Evolutionary conservation across 345 rosid species (phyloP), one percentile per base, ranked within the genome.

Genomic region (Syzygium aqueum): DNA sequence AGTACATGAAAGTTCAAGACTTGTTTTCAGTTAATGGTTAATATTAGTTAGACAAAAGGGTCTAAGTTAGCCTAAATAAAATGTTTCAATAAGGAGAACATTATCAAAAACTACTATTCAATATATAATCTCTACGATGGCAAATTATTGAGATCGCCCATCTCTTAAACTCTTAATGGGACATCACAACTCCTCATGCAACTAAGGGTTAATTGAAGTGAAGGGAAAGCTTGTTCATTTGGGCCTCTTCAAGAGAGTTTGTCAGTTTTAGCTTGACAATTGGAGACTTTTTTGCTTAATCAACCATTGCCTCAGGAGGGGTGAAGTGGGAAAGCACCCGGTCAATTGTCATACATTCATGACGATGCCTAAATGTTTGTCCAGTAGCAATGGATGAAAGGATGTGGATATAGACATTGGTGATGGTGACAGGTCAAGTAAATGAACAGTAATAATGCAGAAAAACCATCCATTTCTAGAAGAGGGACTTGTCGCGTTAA

Each of bases 321-420:
- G 56, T 17, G 56, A 53, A 17, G 3, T 17, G 56, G 23, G 23
- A 53, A 19, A 3, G 56, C 56, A 53, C 40, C 40, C 40, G 40
- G 40, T 37, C 40, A 37, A 37, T 37, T 37, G 40, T 37, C 40
- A 37, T 37, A 37, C 40, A 37, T 37, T 37, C 40, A 37, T 37
- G 40, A 37, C 3, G 40, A 37, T 37, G 40, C 40, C 40, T 37
- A 37, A 37, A 37, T 37, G 40, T 37, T 37, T 37, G 40, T 37
- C 40, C 3, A 37, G 40, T 37, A 37, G 40, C 40, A 37, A 37
- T 37, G 40, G 40, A 37, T 3, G 9, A 59, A 13, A 6, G 11
- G 17, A 61, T 17, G 5, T 1, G 0, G 37, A n/a, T 2, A 6
- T 6, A 8, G 4, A 61, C 73, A 13, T 1, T n/a, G 2, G 73